phyloP scores from a whole-genome alignment of 2,329 filamentous ascomycete genomes.

The Scedosporium aurantiacum region DNA sequence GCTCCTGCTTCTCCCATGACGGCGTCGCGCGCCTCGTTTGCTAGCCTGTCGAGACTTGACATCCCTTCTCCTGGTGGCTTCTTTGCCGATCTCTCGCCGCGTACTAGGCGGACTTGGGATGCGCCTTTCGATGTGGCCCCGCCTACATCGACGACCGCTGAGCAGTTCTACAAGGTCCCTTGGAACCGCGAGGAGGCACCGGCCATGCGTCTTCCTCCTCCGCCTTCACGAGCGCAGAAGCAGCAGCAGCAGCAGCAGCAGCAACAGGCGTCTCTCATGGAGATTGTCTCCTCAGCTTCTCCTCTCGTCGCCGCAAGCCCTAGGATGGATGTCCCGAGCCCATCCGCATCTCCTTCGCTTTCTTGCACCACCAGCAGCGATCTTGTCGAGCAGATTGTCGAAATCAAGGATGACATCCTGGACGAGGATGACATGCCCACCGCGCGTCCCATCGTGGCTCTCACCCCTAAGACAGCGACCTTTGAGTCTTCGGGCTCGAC shows the following conservation, averaged over 20 bases:
- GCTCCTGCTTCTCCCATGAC: constrained; percentile 19
- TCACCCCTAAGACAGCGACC: constrained; percentile 18
- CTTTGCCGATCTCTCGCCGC: constrained; percentile 72
- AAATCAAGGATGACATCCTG: constrained; percentile 12
- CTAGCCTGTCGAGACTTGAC: constrained; percentile 68
- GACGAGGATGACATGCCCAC: constrained; percentile 8
- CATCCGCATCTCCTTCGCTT: not conserved
- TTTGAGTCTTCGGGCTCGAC: constrained; percentile 12
- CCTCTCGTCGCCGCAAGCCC: not conserved
- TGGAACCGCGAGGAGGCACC: constrained; percentile 43
- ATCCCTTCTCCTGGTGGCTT: constrained; percentile 89
- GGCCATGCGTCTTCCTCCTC: constrained; percentile 23
- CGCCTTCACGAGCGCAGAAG: not conserved
- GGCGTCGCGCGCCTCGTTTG: constrained; percentile 41
- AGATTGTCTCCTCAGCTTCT: not conserved
- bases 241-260: constrained; percentile 3
- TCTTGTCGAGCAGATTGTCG: constrained; percentile 11
- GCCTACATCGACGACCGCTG: constrained; percentile 82
- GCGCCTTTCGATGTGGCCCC: constrained; percentile 42
- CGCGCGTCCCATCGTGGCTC: constrained; percentile 37
- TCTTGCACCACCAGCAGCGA: not conserved
- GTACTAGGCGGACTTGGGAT: constrained; percentile 74
- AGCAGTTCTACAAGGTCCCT: constrained; percentile 79
- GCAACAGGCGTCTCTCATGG: constrained; percentile 2
- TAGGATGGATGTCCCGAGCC: not conserved